A percentile compares a stretch with the other conserved stretches of the same genome.
phyloP scores from a whole-genome alignment of 345 rosid species.

The Gossypium herbaceum region DNA sequence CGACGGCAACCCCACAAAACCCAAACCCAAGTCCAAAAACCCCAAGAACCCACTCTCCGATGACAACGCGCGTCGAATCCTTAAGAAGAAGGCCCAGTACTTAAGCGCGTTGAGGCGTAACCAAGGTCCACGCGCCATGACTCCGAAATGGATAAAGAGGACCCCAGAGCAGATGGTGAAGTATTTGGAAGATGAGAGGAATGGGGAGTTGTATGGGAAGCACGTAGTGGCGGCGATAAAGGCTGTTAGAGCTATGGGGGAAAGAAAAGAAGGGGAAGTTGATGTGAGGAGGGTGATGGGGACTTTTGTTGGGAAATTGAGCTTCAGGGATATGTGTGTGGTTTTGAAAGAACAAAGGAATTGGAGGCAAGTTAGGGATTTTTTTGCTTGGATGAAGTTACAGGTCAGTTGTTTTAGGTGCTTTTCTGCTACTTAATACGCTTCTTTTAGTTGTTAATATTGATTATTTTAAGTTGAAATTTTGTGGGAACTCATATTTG shows the following conservation, averaged over 20 bases:
- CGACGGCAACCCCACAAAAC: slow-evolving; percentile 58
- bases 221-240: slow-evolving; percentile 84
- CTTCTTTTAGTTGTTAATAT: background rate
- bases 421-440: background rate
- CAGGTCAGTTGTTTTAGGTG: slow-evolving; percentile 41
- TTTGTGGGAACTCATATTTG: background rate
- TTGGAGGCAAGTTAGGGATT: slow-evolving; percentile 78
- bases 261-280: slow-evolving; percentile 37
- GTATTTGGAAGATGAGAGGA: slow-evolving; percentile 68
- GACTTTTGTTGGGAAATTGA: slow-evolving; percentile 73
- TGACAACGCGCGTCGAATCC: slow-evolving; percentile 81
- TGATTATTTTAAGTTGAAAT: background rate
- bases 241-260: slow-evolving; percentile 57
- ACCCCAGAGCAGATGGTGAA: slow-evolving; percentile 89
- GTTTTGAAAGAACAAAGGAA: slow-evolving; percentile 81
- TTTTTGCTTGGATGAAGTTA: slow-evolving; percentile 91
- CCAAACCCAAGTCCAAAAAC: slow-evolving; percentile 60
- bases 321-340: slow-evolving; percentile 84
- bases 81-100: slow-evolving; percentile 66
- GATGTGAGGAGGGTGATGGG: slow-evolving; percentile 70
- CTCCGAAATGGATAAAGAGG: slow-evolving; percentile 81
- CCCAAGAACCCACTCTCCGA: slow-evolving; percentile 69
- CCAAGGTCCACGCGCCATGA: slow-evolving; percentile 68
- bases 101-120: slow-evolving; percentile 64
- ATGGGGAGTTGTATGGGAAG: slow-evolving; percentile 73